Evolutionary conservation across 2,329 filamentous ascomycete species (phyloP).

Genomic region (Drechslerella stenobrocha): DNA sequence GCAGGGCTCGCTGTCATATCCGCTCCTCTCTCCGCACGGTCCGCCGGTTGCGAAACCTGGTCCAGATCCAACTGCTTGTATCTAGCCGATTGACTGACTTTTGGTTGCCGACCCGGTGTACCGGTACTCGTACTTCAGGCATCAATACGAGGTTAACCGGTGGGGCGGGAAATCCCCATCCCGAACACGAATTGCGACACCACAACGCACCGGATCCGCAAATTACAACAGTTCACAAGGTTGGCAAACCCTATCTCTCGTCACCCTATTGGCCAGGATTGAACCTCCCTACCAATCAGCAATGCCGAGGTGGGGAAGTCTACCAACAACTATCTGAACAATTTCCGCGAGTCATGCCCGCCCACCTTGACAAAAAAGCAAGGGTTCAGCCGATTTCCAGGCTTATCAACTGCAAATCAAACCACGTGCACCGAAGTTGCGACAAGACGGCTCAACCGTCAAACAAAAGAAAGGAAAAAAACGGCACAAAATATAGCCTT

Average conservation of each 20-base stretch:
- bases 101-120: not conserved
- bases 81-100: conserved; percentile 23
- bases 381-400: not conserved
- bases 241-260: too few relatives aligned
- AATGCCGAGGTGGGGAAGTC: too few relatives aligned
- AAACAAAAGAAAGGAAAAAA: not conserved
- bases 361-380: not conserved
- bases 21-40: not conserved
- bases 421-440: too few relatives aligned
- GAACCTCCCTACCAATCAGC: too few relatives aligned
- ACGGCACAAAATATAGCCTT: not conserved
- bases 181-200: not conserved
- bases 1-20: too few relatives aligned
- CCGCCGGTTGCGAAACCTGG: conserved; percentile 26
- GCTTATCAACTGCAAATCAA: not conserved
- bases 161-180: conserved; percentile 39
- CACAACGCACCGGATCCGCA: conserved; percentile 12
- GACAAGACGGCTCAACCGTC: too few relatives aligned
- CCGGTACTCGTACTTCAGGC: too few relatives aligned
- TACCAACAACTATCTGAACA: not conserved
- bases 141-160: too few relatives aligned
- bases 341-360: not conserved
- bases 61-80: conserved; percentile 29
- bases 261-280: too few relatives aligned
- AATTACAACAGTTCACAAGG: conserved; percentile 33